Conservation (phyloP, 1,139 yeast species). For the Candida sanyaensis region DNA sequence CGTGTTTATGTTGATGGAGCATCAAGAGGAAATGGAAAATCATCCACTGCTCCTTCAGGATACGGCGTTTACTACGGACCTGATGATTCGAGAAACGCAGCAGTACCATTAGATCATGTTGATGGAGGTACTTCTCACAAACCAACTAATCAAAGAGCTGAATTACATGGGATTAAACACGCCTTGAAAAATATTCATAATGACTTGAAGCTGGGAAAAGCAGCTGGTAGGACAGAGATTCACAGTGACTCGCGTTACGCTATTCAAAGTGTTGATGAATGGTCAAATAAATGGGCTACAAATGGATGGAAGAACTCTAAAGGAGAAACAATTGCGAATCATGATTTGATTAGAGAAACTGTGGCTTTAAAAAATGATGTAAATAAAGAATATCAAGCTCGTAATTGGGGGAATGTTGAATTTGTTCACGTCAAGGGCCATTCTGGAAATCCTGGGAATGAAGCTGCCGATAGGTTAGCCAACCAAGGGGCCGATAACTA, state of each 20-base stretch:
- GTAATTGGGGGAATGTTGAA: constrained; percentile 34
- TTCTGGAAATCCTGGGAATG: constrained; percentile 68
- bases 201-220: constrained; percentile 15
- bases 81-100: constrained; percentile 53
- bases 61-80: constrained; percentile 73
- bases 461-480: constrained; percentile 76
- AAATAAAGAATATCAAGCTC: constrained; percentile 22
- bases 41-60: constrained; percentile 52
- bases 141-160: constrained; percentile 87
- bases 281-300: constrained; percentile 55
- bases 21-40: constrained; percentile 53
- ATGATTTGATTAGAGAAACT: constrained; percentile 45
- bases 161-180: constrained; percentile 61
- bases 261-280: constrained; percentile 45
- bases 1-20: constrained; percentile 74
- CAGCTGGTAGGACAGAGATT: constrained; percentile 30
- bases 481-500: constrained; percentile 54
- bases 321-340: constrained; percentile 51
- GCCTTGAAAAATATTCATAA: constrained; percentile 49
- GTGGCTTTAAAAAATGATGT: constrained; percentile 28
- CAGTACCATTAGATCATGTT: constrained; percentile 46
- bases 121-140: constrained; percentile 5
- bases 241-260: constrained; percentile 63
- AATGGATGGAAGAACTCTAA: constrained; percentile 53
- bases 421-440: constrained; percentile 75